phyloP scores from a whole-genome alignment of 495 filamentous ascomycete genomes.

The Hypoxylon perforatum region DNA sequence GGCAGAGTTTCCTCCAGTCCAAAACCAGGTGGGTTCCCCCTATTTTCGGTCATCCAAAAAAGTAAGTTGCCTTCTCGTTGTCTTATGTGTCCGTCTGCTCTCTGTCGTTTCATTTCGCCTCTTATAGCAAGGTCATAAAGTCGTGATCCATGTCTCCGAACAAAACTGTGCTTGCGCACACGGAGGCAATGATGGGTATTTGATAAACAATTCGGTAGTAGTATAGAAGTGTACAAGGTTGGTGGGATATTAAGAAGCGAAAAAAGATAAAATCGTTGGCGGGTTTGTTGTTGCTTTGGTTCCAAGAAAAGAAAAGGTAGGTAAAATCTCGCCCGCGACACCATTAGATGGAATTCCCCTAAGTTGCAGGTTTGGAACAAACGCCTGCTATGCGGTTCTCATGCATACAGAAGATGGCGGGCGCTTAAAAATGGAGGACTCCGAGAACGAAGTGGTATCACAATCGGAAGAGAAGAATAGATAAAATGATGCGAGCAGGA shows the following conservation, averaged over 20 bases:
- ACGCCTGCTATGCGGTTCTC: not conserved
- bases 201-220: conserved; percentile 10
- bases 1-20: conserved; percentile 22
- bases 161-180: conserved; percentile 30
- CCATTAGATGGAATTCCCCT: conserved; percentile 19
- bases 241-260: conserved; percentile 13
- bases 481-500: not conserved
- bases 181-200: conserved; percentile 24
- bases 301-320: not conserved
- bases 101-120: conserved; percentile 20
- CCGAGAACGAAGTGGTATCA: conserved; percentile 41
- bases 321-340: conserved; percentile 21
- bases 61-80: conserved; percentile 20
- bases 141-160: conserved; percentile 25
- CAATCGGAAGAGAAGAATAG: conserved; percentile 4
- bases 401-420: conserved; percentile 31
- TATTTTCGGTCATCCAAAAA: conserved; percentile 24
- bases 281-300: conserved; percentile 15
- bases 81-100: conserved; percentile 12
- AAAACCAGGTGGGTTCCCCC: conserved; percentile 29
- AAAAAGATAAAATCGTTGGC: conserved; percentile 15
- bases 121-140: conserved; percentile 33
- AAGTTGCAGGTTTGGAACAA: not conserved
- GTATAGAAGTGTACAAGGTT: conserved; percentile 32
- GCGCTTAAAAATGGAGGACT: conserved; percentile 15